These are phyloP conservation scores for Schrenkiella parvula DNA, from an alignment of 345 rosid genomes.

Conservation along the genomic window DNA sequence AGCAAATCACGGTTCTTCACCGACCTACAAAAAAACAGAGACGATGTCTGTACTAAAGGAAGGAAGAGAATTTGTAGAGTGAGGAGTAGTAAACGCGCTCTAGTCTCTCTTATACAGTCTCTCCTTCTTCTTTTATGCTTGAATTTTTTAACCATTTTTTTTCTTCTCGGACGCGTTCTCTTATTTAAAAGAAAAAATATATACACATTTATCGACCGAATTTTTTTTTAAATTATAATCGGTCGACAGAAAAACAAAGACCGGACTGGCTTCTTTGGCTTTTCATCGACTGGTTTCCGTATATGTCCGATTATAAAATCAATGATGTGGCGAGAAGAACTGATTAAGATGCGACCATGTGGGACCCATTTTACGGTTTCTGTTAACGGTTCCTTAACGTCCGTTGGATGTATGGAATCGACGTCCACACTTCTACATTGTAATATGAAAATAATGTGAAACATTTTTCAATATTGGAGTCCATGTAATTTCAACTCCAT, in stretches of 20 bases:
- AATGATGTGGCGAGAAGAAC: conserved; percentile 3
- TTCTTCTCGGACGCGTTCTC: not conserved
- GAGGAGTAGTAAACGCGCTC: no score
- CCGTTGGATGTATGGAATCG: not conserved
- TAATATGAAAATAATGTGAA: no score
- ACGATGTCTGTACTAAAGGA: not conserved
- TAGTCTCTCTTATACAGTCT: no score
- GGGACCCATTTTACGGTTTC: conserved; percentile 1
- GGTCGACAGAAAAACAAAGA: conserved; percentile 24
- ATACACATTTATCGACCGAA: not conserved
- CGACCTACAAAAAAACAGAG: conserved; percentile 22
- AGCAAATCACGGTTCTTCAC: conserved; percentile 36
- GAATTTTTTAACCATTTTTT: not conserved
- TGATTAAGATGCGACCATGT: no score
- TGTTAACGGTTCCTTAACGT: not conserved
- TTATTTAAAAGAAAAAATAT: no score
- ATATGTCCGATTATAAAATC: not conserved
- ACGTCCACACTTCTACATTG: no score
- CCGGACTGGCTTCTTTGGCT: not conserved
- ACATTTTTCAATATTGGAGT: no score
- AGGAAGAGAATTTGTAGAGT: not conserved
- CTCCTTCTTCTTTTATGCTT: conserved; percentile 12
- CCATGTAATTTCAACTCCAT: no score
- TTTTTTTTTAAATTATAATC: not conserved
- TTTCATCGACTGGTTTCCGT: conserved; percentile 1